Conservation (phyloP, 108 stramenopile genomes). For the Cyclotella distinguenda region DNA sequence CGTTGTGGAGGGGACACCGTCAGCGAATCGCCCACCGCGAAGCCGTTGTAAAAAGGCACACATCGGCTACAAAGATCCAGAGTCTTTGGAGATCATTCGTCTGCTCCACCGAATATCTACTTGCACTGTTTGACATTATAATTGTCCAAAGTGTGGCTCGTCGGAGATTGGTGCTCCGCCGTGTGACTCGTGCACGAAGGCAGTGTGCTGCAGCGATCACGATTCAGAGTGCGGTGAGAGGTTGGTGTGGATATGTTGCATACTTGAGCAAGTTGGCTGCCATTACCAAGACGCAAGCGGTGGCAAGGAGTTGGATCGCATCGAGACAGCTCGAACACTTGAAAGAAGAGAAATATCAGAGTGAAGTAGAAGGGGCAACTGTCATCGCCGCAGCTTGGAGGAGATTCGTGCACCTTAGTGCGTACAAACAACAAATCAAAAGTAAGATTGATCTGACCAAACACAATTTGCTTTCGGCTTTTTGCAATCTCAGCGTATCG, state of each 20-base stretch:
- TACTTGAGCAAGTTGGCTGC: conserved; percentile 37
- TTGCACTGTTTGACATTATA: conserved; percentile 55
- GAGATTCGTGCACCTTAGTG: background rate
- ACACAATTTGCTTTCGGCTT: too few relatives aligned
- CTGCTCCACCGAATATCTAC: conserved; percentile 54
- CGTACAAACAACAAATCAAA: background rate
- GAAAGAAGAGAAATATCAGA: background rate
- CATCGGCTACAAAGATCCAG: conserved; percentile 49
- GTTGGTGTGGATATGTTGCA: conserved; percentile 1
- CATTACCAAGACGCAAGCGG: conserved; percentile 18
- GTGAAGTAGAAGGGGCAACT: background rate
- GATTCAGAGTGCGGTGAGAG: conserved; percentile 33
- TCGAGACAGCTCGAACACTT: background rate
- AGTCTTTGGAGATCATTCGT: conserved; percentile 58
- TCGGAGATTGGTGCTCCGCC: conserved; percentile 7
- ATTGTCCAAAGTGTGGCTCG: conserved; percentile 52
- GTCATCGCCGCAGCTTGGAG: conserved; percentile 3
- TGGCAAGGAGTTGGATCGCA: background rate
- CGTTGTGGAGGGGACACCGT: too few relatives aligned
- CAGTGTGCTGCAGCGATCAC: conserved; percentile 21
- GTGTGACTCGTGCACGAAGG: background rate
- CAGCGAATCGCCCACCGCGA: too few relatives aligned
- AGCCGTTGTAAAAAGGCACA: too few relatives aligned
- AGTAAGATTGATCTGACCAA: too few relatives aligned
- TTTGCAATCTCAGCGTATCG: too few relatives aligned